Evolutionary conservation across 345 rosid species (phyloP), one percentile per base, ranked within the genome.

Genomic region (Populus nigra): DNA sequence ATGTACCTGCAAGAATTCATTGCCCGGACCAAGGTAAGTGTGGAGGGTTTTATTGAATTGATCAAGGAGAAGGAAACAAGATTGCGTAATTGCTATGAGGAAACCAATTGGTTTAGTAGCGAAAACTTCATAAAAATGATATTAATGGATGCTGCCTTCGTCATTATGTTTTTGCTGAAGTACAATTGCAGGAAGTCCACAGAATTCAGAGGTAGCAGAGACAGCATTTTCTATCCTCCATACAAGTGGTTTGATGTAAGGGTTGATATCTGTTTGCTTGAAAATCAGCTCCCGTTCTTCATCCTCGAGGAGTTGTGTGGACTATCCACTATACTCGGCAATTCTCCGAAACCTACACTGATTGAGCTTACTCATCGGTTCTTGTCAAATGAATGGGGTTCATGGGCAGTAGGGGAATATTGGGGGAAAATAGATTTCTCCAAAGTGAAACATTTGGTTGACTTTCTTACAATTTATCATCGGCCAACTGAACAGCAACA

Each of bases 141-240:
- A 2, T 18, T 72, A 18, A 25, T 78, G 4, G 81, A 72, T 72
- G 23, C 81, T 9, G 9, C 55, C 47, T 78, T 78, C 41, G 50
- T 22, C 13, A 78, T 72, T 23, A 41, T 68, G 49, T 12, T 57
- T 16, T 39, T 70, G 8, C 36, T 75, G 65, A 31, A 31, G 33
- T 31, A 2, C 3, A 31, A 2, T 2, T 31, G 2, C 2, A 31
- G 2, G 27, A 27, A 27, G 27, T 27, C 27, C 3, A 31, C 31
- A 31, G 33, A 31, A 2, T 31, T 31, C 33, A 31, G 3, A 31
- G 0, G 3, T 2, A 31, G 33, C 3, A 31, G 33, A 31, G 33
- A 31, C 33, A 31, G 33, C 33, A 31, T 31, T 31, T 31, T 31
- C 33, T 31, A 31, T 31, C 33, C 33, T 31, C 33, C 33, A 31